Evolutionary conservation across 768 basidiomycete genomes (phyloP).

Genomic region (Bullera alba): DNA sequence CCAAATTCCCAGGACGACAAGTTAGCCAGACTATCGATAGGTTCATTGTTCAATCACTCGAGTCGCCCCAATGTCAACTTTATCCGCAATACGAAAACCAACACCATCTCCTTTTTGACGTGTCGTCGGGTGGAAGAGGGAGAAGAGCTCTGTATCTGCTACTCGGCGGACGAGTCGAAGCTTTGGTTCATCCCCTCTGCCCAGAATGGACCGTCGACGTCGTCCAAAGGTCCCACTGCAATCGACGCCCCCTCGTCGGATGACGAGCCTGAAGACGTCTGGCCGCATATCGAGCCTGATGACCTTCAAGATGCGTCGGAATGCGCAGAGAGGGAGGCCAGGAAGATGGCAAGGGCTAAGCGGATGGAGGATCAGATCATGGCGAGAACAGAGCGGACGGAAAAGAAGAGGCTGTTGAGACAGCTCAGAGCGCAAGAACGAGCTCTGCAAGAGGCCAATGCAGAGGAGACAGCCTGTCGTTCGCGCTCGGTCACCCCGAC

Average conservation of each 20-base stretch:
- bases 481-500: too few relatives aligned
- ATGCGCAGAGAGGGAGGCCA: background rate
- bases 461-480: too few relatives aligned
- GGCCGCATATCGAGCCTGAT: background rate
- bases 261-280: too few relatives aligned
- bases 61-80: conserved; percentile 44
- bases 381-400: too few relatives aligned
- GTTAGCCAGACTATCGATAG: conserved; percentile 5
- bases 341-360: background rate
- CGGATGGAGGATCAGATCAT: background rate
- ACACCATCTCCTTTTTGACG: conserved; percentile 35
- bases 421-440: too few relatives aligned
- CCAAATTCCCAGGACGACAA: background rate
- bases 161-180: conserved; percentile 41
- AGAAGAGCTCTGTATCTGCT: conserved; percentile 44
- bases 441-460: too few relatives aligned
- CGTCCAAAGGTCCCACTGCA: too few relatives aligned
- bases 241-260: too few relatives aligned
- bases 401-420: background rate
- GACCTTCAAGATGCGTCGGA: background rate
- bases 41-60: conserved; percentile 44
- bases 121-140: conserved; percentile 21
- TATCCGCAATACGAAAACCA: conserved; percentile 24
- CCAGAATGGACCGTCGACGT: too few relatives aligned
- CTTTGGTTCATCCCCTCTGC: too few relatives aligned